phyloP scores from a whole-genome alignment of 2,329 filamentous ascomycete species.

The Neonectria neomacrospora region DNA sequence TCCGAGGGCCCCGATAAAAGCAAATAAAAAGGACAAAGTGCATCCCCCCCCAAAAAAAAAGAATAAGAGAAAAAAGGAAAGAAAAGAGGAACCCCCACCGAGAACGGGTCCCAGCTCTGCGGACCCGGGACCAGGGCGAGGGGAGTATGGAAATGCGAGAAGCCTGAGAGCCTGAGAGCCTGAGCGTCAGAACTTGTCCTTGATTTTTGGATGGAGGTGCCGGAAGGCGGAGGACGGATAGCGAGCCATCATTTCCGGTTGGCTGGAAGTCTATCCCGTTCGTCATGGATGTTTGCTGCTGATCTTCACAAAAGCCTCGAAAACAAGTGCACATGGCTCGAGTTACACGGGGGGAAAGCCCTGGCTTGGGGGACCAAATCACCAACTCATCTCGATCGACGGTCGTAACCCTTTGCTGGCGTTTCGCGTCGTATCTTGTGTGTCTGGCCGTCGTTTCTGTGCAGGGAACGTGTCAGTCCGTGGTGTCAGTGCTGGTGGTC shows the following conservation, averaged over 20 bases:
- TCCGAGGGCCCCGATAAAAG: constrained; percentile 1
- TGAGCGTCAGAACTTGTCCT: background rate
- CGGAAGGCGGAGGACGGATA: background rate
- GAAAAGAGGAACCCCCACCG: background rate
- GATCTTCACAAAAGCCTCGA: constrained; percentile 10
- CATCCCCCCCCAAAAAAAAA: too few species aligned
- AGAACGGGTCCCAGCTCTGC: constrained; percentile 5
- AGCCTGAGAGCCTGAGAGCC: constrained; percentile 2
- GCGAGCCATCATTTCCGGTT: constrained; percentile 23
- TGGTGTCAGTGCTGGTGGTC: constrained; percentile 22
- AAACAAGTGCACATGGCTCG: constrained; percentile 2
- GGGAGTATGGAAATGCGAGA: background rate
- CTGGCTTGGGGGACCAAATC: background rate
- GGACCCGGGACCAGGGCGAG: constrained; percentile 4
- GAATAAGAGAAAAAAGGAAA: background rate
- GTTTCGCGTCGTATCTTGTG: constrained; percentile 11
- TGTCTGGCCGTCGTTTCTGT: constrained; percentile 10
- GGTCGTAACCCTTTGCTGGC: constrained; percentile 10
- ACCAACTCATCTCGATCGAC: constrained; percentile 18
- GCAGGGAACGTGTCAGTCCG: constrained; percentile 25
- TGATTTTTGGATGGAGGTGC: constrained; percentile 11
- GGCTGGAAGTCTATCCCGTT: constrained; percentile 22
- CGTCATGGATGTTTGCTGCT: constrained; percentile 14
- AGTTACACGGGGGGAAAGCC: constrained; percentile 1
- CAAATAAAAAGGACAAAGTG: background rate